Conservation (phyloP, 257 asterid genomes). For the Ilex aquifolium region DNA sequence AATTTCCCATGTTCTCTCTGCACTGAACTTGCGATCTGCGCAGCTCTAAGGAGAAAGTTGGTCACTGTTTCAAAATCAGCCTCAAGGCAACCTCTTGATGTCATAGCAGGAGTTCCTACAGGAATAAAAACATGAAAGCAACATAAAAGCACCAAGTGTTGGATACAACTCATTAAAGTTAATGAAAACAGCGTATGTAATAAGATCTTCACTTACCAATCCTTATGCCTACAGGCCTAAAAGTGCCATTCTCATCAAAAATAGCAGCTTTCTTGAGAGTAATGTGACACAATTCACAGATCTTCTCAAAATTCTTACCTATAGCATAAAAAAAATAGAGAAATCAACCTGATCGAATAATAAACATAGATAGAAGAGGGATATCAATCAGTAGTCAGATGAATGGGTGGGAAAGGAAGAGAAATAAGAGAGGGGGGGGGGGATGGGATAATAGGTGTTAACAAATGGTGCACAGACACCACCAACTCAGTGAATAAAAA, state of each 20-base stretch:
- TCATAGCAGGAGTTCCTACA: constrained; percentile 89
- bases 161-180: not conserved
- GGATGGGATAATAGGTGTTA: too few relatives aligned
- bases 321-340: constrained; percentile 13
- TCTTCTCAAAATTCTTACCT: constrained; percentile 80
- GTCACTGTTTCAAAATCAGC: constrained; percentile 66
- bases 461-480: too few relatives aligned
- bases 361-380: too few relatives aligned
- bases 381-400: too few relatives aligned
- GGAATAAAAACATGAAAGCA: constrained; percentile 1
- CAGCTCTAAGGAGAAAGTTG: constrained; percentile 67
- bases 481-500: too few relatives aligned
- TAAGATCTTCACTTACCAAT: constrained; percentile 49
- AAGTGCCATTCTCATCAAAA: constrained; percentile 70
- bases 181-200: not conserved
- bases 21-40: constrained; percentile 51
- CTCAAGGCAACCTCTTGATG: constrained; percentile 89
- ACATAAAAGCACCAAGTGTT: not conserved
- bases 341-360: too few relatives aligned
- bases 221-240: constrained; percentile 80
- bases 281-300: constrained; percentile 73
- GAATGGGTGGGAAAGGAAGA: too few relatives aligned
- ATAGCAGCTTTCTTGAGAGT: constrained; percentile 70
- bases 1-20: constrained; percentile 73
- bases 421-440: too few relatives aligned